Conservation (phyloP, 257 asterid genomes). For the Haberlea rhodopensis region DNA sequence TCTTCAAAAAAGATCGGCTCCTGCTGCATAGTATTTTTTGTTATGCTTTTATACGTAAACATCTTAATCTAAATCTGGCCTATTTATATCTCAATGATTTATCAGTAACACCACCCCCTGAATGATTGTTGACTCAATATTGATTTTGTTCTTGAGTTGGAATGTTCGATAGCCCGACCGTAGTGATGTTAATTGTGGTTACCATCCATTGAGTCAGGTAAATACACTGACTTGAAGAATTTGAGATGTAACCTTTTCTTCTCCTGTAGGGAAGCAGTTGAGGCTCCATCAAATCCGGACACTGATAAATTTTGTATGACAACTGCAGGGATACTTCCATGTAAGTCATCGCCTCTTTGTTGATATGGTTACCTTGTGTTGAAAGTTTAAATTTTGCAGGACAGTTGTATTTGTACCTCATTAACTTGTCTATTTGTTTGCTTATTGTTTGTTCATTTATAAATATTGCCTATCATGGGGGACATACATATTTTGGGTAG, state of each 20-base stretch:
- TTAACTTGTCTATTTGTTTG: neutral
- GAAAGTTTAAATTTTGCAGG: conserved; percentile 17
- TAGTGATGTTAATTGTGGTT: too few relatives aligned
- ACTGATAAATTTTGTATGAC: conserved; percentile 36
- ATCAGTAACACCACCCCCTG: neutral
- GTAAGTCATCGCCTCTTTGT: conserved; percentile 43
- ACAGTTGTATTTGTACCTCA: conserved; percentile 14
- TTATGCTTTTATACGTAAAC: neutral
- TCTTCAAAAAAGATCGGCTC: neutral
- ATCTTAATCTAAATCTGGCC: conserved; percentile 22
- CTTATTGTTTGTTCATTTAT: conserved; percentile 8
- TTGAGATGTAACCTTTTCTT: conserved; percentile 27
- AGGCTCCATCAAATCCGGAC: conserved; percentile 41
- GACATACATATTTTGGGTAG: conserved; percentile 11
- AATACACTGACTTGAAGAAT: conserved; percentile 1
- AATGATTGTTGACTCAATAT: neutral
- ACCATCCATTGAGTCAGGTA: neutral
- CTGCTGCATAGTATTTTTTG: conserved; percentile 22
- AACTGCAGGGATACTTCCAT: conserved; percentile 35
- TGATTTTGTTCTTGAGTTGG: neutral
- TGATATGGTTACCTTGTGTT: conserved; percentile 18
- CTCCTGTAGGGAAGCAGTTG: conserved; percentile 50
- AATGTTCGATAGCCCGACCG: too few relatives aligned
- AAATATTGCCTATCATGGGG: neutral
- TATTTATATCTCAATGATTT: neutral